These are phyloP conservation scores for Candida taoyuanica DNA, from an alignment of 805 yeast genomes.

Conservation along the genomic window DNA sequence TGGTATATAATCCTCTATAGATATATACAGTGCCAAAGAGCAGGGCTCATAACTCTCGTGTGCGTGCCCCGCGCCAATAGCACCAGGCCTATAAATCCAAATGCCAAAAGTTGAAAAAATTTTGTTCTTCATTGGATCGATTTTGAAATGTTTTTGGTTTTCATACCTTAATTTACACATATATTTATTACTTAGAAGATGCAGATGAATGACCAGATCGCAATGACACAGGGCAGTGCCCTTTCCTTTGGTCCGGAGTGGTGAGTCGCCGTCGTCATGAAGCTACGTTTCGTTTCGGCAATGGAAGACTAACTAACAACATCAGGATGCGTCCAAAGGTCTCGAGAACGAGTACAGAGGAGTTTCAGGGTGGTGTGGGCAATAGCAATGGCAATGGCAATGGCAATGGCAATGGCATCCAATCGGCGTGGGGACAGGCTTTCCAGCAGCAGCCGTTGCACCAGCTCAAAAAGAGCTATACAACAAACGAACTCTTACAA, in stretches of 20 bases:
- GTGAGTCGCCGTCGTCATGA: conserved; percentile 3
- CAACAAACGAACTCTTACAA: conserved; percentile 48
- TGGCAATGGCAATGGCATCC: too few relatives aligned
- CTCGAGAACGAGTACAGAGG: conserved; percentile 7
- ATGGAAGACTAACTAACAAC: background rate
- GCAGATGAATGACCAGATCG: conserved; percentile 10
- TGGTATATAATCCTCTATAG: too few relatives aligned
- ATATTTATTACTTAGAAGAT: too few relatives aligned
- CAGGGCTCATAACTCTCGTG: too few relatives aligned
- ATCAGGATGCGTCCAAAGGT: conserved; percentile 33
- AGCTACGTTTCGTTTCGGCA: background rate
- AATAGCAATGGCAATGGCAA: too few relatives aligned
- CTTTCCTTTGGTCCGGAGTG: conserved; percentile 16
- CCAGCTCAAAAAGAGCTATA: conserved; percentile 33
- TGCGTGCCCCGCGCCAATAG: too few relatives aligned
- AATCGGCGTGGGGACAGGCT: conserved; percentile 4
- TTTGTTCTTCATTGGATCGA: too few relatives aligned
- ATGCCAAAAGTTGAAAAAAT: too few relatives aligned
- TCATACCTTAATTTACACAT: too few relatives aligned
- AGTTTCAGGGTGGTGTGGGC: background rate
- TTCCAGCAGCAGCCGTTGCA: conserved; percentile 16
- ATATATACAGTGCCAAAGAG: too few relatives aligned
- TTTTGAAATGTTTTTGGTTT: too few relatives aligned
- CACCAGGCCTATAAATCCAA: too few relatives aligned
- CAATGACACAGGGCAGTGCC: conserved; percentile 5